Base-by-base conservation (phyloP, 2,329 filamentous ascomycete genomes). In the Mycosphaerella sp. region DNA sequence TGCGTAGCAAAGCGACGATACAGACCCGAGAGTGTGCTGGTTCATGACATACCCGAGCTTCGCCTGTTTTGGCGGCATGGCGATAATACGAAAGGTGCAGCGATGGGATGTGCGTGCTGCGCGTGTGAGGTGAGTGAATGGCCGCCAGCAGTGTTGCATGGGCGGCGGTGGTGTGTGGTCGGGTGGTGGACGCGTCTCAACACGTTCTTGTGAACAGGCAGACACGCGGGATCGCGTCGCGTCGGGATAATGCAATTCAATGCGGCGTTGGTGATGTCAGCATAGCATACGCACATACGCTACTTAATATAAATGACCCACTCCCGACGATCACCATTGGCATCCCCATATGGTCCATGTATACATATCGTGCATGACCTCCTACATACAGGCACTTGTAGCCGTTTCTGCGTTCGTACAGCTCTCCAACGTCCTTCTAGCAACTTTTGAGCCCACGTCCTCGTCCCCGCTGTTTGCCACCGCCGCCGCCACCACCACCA, bases 31-130 rank as follows among this genome's bases (percentile, higher is more conserved):
- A 64, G 84, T 89, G 68, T 79, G 82, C 76, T 92, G 87, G 60
- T 79, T 78, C 73, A 82, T 85, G 59, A 92, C 89, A 75, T 93
- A 95, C 90, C 88, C 88, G 71, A 95, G 75, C 57, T 87, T 95
- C 66, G 87, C 83, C 70, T 88, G 89, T 70, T 88, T 90, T 17
- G 74, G 74, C 47, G 75, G 63, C 76, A 78, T 78, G 41, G 31
- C 65, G 51, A 48, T 48, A n/a, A 53, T 14, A 11, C 31, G 10
- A 7, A 17, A 29, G 23, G 48, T 17, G 32, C 38, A 32, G 9
- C 32, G 44, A 51, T 23, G 53, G 10, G 29, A 51, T 6, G 14
- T 34, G 10, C 48, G 26, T 3, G 21, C 26, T 26, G 52, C 55
- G 53, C 34, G 53, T 44, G 56, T 60, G 21, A 45, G 10, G 32